Conservation (phyloP, 208 protist species). For the Acanthamoeba lenticulata region DNA sequence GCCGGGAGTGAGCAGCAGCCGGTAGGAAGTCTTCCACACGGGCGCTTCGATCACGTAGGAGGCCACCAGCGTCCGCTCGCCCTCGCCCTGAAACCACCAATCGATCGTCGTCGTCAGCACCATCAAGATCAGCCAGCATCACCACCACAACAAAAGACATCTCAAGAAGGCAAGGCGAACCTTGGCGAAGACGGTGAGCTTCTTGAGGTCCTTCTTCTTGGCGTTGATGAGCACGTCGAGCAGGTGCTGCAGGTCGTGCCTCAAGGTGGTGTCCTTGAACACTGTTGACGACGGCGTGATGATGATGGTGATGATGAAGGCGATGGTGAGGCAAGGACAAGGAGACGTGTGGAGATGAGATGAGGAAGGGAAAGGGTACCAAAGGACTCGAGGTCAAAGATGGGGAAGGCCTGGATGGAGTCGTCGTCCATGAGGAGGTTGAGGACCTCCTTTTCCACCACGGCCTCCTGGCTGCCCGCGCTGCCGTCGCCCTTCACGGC, state of each 20-base stretch:
- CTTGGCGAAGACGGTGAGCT: not conserved
- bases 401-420: not conserved
- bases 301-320: too few relatives aligned
- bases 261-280: not conserved
- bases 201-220: not conserved
- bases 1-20: not conserved
- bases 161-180: not conserved
- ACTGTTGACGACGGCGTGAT: not conserved
- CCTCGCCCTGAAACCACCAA: too few relatives aligned
- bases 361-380: not conserved
- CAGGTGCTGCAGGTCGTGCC: constrained; percentile 1
- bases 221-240: not conserved
- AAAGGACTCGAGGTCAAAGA: not conserved
- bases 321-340: too few relatives aligned
- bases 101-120: too few relatives aligned
- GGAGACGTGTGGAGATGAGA: not conserved
- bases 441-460: not conserved
- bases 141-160: too few relatives aligned
- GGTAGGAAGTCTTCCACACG: constrained; percentile 25
- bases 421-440: not conserved
- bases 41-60: not conserved
- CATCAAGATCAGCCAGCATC: too few relatives aligned
- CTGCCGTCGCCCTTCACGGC: not conserved
- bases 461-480: not conserved
- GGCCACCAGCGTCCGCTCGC: not conserved